These are phyloP conservation scores for Beauveria caledonica DNA, from an alignment of 2,329 filamentous ascomycete species.

Conservation along the genomic window DNA sequence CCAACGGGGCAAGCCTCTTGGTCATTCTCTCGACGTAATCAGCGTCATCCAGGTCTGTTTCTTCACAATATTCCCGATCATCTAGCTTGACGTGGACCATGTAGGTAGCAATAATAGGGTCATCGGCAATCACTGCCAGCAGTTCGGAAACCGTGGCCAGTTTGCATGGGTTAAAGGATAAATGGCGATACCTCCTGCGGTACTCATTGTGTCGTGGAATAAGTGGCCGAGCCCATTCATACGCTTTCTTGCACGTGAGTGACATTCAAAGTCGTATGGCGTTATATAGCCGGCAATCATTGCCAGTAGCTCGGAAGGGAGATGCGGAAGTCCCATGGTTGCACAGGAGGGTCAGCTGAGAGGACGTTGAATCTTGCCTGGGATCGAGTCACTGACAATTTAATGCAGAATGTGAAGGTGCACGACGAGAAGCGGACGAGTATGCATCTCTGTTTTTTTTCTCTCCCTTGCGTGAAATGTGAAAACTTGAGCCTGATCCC, in stretches of 20 bases:
- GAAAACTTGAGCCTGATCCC: too few species aligned
- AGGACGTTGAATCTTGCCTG: too few species aligned
- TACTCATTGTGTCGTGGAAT: not conserved
- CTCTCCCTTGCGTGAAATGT: too few species aligned
- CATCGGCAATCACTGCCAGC: not conserved
- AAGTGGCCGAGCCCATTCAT: not conserved
- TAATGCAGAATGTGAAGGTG: too few species aligned
- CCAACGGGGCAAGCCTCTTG: not conserved
- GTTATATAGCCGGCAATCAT: not conserved
- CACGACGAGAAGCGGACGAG: too few species aligned
- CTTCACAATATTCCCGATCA: not conserved
- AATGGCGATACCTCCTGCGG: not conserved
- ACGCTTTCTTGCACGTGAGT: not conserved
- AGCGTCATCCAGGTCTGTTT: not conserved
- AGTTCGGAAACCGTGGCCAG: not conserved
- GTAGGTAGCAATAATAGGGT: conserved; percentile 4
- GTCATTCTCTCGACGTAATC: not conserved
- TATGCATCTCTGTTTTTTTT: too few species aligned
- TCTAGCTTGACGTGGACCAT: conserved; percentile 4
- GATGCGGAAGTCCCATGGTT: not conserved
- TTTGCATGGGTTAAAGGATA: too few species aligned
- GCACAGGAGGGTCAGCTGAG: too few species aligned
- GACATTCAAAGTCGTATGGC: not conserved
- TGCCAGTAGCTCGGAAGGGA: not conserved
- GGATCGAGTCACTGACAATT: too few species aligned